Evolutionary conservation across 352 stramenopile genomes (phyloP).

Genomic region (Pseudoperonospora humuli): DNA sequence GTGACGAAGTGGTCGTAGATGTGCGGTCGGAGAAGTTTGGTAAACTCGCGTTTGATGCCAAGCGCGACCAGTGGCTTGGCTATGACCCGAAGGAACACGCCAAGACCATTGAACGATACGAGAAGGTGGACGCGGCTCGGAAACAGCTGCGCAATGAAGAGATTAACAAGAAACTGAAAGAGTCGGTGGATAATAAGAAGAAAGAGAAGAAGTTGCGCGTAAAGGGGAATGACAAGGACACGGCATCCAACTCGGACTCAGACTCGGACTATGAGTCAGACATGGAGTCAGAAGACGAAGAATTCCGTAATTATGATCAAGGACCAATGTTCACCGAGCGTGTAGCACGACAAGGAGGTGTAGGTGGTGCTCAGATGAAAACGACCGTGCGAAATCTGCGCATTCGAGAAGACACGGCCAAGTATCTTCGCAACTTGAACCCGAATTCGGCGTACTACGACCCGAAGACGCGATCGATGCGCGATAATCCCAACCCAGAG

Average conservation of each 20-base stretch:
- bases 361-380: constrained; percentile 98
- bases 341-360: constrained; percentile 91
- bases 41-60: constrained; percentile 96
- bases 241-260: constrained; percentile 59
- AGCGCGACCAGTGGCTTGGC: constrained; percentile 96
- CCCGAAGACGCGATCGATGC: constrained; percentile 97
- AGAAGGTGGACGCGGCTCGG: constrained; percentile 73
- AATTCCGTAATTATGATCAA: constrained; percentile 90
- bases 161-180: constrained; percentile 67
- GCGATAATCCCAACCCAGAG: constrained; percentile 96
- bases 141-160: constrained; percentile 76
- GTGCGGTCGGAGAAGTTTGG: constrained; percentile 84
- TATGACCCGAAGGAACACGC: constrained; percentile 83
- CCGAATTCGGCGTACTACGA: constrained; percentile 98
- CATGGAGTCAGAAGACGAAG: constrained; percentile 83
- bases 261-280: constrained; percentile 88
- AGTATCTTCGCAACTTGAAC: constrained; percentile 98
- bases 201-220: constrained; percentile 20
- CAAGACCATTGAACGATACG: constrained; percentile 70
- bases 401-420: constrained; percentile 98
- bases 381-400: constrained; percentile 95
- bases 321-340: constrained; percentile 91
- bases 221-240: constrained; percentile 20
- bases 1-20: constrained; percentile 81
- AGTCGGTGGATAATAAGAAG: constrained; percentile 35